These are phyloP conservation scores for Trypanosoma theileri DNA, from an alignment of 208 protist genomes.

Conservation along the genomic window DNA sequence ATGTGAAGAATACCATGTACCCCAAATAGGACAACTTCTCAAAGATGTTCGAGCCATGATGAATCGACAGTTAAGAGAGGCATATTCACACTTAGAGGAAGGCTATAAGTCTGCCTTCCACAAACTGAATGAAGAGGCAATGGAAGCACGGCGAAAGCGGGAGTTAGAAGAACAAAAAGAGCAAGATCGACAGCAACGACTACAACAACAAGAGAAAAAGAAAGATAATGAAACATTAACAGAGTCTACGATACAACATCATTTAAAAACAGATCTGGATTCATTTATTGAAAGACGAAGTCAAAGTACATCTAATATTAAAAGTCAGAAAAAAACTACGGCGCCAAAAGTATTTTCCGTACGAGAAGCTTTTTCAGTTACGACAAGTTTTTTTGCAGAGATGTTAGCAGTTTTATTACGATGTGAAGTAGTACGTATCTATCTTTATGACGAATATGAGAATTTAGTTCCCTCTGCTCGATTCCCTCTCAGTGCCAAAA, in stretches of 20 bases:
- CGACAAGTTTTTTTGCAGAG: conserved; percentile 71
- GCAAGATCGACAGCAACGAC: conserved; percentile 11
- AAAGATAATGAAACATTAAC: background rate
- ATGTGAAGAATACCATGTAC: conserved; percentile 31
- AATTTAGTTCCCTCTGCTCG: conserved; percentile 67
- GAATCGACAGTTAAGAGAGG: conserved; percentile 71
- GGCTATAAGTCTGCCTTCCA: conserved; percentile 80
- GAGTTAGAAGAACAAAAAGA: conserved; percentile 15
- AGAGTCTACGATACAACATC: background rate
- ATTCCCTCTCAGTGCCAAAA: conserved; percentile 50
- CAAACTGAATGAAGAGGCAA: conserved; percentile 37
- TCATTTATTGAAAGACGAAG: background rate
- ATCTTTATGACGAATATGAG: conserved; percentile 76
- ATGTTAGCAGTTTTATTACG: conserved; percentile 68
- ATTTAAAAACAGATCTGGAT: background rate
- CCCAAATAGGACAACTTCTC: conserved; percentile 40
- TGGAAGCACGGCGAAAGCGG: conserved; percentile 4
- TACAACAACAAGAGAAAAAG: background rate
- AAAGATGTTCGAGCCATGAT: conserved; percentile 50
- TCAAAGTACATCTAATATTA: background rate
- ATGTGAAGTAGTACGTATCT: conserved; percentile 88
- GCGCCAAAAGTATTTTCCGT: conserved; percentile 24
- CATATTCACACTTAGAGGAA: conserved; percentile 60
- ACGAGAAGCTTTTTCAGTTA: conserved; percentile 47
- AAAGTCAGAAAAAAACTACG: conserved; percentile 9